A percentile compares a stretch with the other conserved stretches of the same genome.
These are phyloP conservation scores for Fusarium napiforme DNA, from an alignment of 2,329 filamentous ascomycete species.

Conservation along the genomic window DNA sequence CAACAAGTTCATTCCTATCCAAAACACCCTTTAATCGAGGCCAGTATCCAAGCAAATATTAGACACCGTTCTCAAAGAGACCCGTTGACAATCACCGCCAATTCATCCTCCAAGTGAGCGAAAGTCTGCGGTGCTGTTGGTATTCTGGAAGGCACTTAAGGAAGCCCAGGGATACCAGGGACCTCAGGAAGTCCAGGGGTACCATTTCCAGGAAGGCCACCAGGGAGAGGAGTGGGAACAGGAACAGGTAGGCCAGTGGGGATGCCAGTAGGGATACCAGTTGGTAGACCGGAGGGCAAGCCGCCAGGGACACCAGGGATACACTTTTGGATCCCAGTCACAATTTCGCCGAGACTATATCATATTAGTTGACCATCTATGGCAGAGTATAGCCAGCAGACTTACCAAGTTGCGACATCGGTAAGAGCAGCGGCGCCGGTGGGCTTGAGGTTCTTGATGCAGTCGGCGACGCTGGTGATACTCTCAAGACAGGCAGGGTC, in stretches of 20 bases:
- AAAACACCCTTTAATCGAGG: rapidly evolving
- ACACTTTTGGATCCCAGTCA: background rate
- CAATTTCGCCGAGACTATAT: background rate
- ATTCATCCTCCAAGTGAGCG: rapidly evolving
- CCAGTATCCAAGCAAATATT: rapidly evolving
- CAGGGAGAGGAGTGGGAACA: background rate
- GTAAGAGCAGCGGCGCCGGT: no score
- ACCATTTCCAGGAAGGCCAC: background rate
- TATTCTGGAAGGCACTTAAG: rapidly evolving
- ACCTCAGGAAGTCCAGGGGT: background rate
- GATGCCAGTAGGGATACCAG: background rate
- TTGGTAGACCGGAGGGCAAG: background rate
- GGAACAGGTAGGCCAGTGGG: background rate
- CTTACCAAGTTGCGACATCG: background rate
- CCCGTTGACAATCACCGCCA: rapidly evolving
- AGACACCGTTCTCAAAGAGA: rapidly evolving
- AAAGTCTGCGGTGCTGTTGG: rapidly evolving
- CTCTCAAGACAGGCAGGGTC: background rate
- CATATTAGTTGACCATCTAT: background rate
- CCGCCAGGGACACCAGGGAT: background rate
- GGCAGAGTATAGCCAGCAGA: no score
- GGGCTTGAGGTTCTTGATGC: background rate
- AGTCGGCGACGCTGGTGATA: background rate
- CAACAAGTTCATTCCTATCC: rapidly evolving
- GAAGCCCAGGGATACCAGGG: background rate